A percentile compares a stretch with the other conserved stretches of the same genome.
These are phyloP conservation scores for Gardenia jasminoides DNA, from an alignment of 257 asterid genomes.

Conservation along the genomic window DNA sequence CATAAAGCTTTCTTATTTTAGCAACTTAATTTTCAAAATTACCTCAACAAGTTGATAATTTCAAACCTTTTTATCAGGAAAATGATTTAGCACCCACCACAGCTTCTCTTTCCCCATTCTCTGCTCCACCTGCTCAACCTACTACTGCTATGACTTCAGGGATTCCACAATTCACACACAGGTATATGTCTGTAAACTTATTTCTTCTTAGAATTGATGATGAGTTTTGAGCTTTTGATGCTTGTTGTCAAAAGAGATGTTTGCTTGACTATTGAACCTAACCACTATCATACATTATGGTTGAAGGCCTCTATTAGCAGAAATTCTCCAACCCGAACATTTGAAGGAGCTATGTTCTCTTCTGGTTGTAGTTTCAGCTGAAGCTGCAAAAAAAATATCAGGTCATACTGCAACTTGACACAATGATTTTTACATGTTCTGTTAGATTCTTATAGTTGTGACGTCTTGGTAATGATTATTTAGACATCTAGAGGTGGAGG, in stretches of 20 bases:
- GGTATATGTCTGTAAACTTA: conserved; percentile 26
- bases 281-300: conserved; percentile 3
- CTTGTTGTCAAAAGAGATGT: background rate
- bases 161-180: conserved; percentile 41
- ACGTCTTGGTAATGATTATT: background rate
- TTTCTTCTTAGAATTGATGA: background rate
- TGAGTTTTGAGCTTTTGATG: background rate
- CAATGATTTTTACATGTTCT: background rate
- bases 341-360: conserved; percentile 53
- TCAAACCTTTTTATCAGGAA: conserved; percentile 35
- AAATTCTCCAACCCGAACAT: conserved; percentile 46
- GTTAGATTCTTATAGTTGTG: background rate
- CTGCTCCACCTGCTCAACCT: conserved; percentile 30
- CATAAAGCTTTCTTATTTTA: background rate
- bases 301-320: conserved; percentile 53
- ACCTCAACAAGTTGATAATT: background rate
- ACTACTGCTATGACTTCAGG: conserved; percentile 21
- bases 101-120: conserved; percentile 30
- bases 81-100: conserved; percentile 24
- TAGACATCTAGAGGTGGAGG: background rate
- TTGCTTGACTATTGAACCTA: background rate
- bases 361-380: conserved; percentile 53
- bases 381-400: conserved; percentile 47
- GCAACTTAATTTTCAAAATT: background rate
- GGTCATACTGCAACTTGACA: conserved; percentile 29